Conservation (phyloP, 2,329 filamentous ascomycete genomes). For the Monosporascus sp. region DNA sequence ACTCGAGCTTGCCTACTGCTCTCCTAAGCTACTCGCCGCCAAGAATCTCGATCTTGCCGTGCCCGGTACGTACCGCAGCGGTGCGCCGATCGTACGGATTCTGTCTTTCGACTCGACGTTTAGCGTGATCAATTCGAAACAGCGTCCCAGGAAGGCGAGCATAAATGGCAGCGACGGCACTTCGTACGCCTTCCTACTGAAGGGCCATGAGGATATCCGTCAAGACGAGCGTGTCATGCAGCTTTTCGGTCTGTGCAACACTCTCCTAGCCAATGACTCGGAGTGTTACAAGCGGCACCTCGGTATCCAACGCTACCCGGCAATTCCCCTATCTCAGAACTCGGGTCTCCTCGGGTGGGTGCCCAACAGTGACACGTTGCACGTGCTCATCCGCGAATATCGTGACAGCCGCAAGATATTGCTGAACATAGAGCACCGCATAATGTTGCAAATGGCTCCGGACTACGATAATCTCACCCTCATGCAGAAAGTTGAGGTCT, state of each 20-base stretch:
- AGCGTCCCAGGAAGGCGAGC: conserved; percentile 84
- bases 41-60: conserved; percentile 86
- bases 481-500: conserved; percentile 99
- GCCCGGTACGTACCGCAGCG: conserved; percentile 88
- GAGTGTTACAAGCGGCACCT: conserved; percentile 97
- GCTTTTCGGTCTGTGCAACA: conserved; percentile 95
- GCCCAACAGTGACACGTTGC: conserved; percentile 93
- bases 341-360: conserved; percentile 96
- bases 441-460: conserved; percentile 99
- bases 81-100: conserved; percentile 74
- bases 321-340: conserved; percentile 94
- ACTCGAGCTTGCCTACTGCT: conserved; percentile 93
- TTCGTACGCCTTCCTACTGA: conserved; percentile 83
- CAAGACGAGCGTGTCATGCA: conserved; percentile 99
- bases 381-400: conserved; percentile 95
- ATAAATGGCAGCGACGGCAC: conserved; percentile 85
- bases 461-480: conserved; percentile 98
- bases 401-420: conserved; percentile 95
- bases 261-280: conserved; percentile 84
- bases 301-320: conserved; percentile 91
- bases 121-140: conserved; percentile 93
- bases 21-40: conserved; percentile 82
- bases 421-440: conserved; percentile 97
- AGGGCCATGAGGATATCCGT: conserved; percentile 98
- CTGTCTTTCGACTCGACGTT: conserved; percentile 85